phyloP scores from a whole-genome alignment of 1,284 basidiomycete genomes.

The Takashimella koratensis region DNA sequence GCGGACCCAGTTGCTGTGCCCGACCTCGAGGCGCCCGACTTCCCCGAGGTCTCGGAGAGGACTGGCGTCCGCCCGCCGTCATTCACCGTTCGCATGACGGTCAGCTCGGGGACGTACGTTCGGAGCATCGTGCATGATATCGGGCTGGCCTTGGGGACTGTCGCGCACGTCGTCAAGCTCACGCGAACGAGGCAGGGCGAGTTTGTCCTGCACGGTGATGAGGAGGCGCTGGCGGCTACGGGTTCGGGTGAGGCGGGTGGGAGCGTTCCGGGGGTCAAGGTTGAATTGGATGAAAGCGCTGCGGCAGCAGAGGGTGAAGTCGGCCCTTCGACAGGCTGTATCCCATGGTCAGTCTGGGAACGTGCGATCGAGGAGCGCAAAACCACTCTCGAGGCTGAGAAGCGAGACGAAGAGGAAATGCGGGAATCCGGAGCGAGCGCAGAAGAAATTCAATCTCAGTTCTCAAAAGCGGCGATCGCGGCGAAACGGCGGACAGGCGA shows the following conservation, averaged over 20 bases:
- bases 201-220: constrained; percentile 58
- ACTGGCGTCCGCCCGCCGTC: constrained; percentile 58
- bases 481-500: constrained; percentile 43
- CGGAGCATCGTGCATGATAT: constrained; percentile 89
- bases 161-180: constrained; percentile 85
- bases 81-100: constrained; percentile 86
- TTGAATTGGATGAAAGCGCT: not conserved
- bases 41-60: constrained; percentile 48
- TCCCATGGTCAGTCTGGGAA: constrained; percentile 76
- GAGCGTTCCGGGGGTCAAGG: too few species aligned
- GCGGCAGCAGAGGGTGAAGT: not conserved
- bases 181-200: constrained; percentile 79
- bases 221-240: constrained; percentile 16
- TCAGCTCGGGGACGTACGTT: constrained; percentile 95
- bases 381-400: constrained; percentile 47
- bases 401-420: constrained; percentile 47
- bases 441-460: constrained; percentile 27
- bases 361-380: constrained; percentile 55
- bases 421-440: constrained; percentile 48
- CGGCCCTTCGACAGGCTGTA: constrained; percentile 51
- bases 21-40: constrained; percentile 28
- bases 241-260: constrained; percentile 11
- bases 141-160: constrained; percentile 72
- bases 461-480: constrained; percentile 54
- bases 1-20: constrained; percentile 18